Conservation (phyloP, 2,329 filamentous ascomycete genomes). For the Juglanconis sp. region DNA sequence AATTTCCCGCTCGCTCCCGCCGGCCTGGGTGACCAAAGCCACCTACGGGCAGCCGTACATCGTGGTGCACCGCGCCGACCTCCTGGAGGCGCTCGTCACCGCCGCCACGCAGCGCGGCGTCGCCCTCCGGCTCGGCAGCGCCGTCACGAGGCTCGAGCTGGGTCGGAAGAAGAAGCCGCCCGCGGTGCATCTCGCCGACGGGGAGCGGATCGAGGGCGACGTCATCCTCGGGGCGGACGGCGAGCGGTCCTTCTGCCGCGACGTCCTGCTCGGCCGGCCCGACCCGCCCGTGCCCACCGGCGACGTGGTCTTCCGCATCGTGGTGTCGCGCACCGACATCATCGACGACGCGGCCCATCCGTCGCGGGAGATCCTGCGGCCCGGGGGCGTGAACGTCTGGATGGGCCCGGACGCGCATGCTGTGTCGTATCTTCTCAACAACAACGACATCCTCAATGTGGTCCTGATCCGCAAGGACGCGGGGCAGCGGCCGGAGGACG, state of each 20-base stretch:
- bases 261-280: background rate
- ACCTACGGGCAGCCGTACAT: background rate
- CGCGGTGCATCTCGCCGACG: background rate
- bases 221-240: background rate
- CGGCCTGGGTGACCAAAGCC: background rate
- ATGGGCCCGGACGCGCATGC: background rate
- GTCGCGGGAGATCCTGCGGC: background rate
- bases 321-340: background rate
- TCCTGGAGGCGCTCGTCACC: background rate
- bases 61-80: background rate
- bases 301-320: background rate
- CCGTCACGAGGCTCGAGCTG: background rate
- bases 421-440: background rate
- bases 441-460: background rate
- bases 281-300: background rate
- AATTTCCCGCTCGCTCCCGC: background rate
- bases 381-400: background rate
- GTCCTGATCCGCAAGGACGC: background rate
- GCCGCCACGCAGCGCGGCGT: background rate
- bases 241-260: background rate
- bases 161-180: background rate
- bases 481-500: background rate
- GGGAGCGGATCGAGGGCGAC: background rate
- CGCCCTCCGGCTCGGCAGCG: background rate
- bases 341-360: background rate